phyloP scores from a whole-genome alignment of 1,284 basidiomycete species.

The Malassezia globosa region DNA sequence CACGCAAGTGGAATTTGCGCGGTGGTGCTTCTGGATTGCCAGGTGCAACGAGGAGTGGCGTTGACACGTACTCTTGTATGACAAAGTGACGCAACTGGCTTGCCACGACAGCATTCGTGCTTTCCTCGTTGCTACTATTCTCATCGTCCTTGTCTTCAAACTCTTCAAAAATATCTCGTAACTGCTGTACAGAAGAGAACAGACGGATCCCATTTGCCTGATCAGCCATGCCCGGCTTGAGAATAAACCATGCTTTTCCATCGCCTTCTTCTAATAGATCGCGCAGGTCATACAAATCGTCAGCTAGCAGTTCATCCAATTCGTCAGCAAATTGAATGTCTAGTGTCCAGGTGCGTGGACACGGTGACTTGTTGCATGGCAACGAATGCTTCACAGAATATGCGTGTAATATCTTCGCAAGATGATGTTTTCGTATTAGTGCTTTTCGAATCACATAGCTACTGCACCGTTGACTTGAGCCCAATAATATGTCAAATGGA shows the following conservation, averaged over 20 bases:
- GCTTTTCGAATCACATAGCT: conserved; percentile 83
- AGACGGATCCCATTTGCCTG: conserved; percentile 86
- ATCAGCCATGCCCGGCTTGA: conserved; percentile 97
- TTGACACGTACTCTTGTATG: conserved; percentile 60
- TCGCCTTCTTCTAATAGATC: conserved; percentile 51
- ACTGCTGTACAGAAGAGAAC: conserved; percentile 65
- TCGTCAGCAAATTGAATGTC: conserved; percentile 88
- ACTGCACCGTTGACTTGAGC: conserved; percentile 51
- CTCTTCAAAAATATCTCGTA: conserved; percentile 68
- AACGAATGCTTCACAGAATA: conserved; percentile 25
- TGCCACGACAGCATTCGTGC: conserved; percentile 38
- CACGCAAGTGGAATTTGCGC: conserved; percentile 73
- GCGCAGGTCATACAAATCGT: conserved; percentile 82
- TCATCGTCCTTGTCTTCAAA: conserved; percentile 56
- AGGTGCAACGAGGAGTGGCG: conserved; percentile 22
- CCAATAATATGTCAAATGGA: conserved; percentile 33
- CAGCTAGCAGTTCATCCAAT: conserved; percentile 80
- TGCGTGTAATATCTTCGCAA: conserved; percentile 61
- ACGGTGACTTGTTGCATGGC: conserved; percentile 13
- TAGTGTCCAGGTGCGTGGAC: conserved; percentile 73
- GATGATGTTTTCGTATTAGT: conserved; percentile 86
- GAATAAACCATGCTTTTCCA: conserved; percentile 32
- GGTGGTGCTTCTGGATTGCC: neutral
- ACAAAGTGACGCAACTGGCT: conserved; percentile 93
- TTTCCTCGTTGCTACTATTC: conserved; percentile 18